Evolutionary conservation across 768 basidiomycete species (phyloP).

Genomic region (Cyclocybe cylindracea): DNA sequence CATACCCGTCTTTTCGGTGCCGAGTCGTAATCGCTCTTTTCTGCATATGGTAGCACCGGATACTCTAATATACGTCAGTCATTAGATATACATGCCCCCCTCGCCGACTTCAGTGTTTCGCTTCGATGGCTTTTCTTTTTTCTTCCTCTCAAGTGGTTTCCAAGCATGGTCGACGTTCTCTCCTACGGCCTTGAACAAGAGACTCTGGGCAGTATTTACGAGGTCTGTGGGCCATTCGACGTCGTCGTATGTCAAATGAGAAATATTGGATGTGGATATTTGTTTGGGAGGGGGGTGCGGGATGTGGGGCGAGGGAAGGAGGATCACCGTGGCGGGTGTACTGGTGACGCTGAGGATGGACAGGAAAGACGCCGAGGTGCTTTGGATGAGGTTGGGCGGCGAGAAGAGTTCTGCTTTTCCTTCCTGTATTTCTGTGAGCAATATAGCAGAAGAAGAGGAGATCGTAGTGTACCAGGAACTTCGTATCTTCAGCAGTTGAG

Average conservation of each 20-base stretch:
- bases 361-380: constrained; percentile 56
- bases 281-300: constrained; percentile 40
- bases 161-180: constrained; percentile 21
- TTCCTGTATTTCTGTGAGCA: constrained; percentile 24
- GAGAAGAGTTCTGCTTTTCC: constrained; percentile 38
- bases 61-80: not conserved
- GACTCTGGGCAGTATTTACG: constrained; percentile 34
- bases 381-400: constrained; percentile 59
- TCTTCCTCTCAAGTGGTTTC: constrained; percentile 7
- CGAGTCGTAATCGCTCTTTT: too few species aligned
- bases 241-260: constrained; percentile 26
- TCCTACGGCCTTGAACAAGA: constrained; percentile 35
- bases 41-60: too few species aligned
- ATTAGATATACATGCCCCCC: constrained; percentile 27
- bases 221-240: constrained; percentile 35
- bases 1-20: not conserved
- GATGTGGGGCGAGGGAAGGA: constrained; percentile 50
- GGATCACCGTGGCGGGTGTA: constrained; percentile 34
- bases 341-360: constrained; percentile 29
- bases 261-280: constrained; percentile 34
- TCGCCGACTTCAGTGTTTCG: constrained; percentile 41
- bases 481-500: constrained; percentile 22
- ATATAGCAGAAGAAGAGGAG: not conserved
- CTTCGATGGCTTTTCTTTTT: constrained; percentile 8
- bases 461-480: constrained; percentile 20